Evolutionary conservation across 495 filamentous ascomycete species (phyloP).

Genomic region (Neurospora sp.): DNA sequence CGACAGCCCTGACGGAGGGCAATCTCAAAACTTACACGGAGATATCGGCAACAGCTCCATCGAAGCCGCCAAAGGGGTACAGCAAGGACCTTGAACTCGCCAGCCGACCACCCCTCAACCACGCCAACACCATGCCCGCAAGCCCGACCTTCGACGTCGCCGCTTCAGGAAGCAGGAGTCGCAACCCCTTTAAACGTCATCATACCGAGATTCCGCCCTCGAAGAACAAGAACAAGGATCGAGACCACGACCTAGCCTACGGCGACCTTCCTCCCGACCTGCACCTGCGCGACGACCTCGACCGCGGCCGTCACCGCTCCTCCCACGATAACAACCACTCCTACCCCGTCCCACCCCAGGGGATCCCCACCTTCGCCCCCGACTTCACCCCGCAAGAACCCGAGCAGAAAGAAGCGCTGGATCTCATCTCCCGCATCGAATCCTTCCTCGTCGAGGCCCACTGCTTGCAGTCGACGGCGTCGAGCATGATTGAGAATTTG

Average conservation of each 20-base stretch:
- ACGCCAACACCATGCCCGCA: constrained; percentile 19
- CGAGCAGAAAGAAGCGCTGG: constrained; percentile 40
- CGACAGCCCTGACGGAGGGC: constrained; percentile 25
- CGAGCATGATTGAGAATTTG: constrained; percentile 71
- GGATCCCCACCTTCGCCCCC: not conserved
- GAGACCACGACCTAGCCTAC: constrained; percentile 87
- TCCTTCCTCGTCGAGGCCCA: constrained; percentile 71
- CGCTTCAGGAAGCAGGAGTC: not conserved
- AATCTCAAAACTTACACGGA: constrained; percentile 37
- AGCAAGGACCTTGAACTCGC: constrained; percentile 30
- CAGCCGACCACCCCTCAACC: constrained; percentile 21
- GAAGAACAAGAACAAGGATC: constrained; percentile 39
- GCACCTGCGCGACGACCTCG: constrained; percentile 30
- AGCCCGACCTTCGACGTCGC: constrained; percentile 1
- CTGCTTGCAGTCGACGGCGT: constrained; percentile 77
- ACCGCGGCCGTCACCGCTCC: constrained; percentile 19
- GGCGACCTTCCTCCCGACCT: constrained; percentile 55
- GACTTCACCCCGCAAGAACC: constrained; percentile 35
- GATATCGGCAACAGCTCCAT: constrained; percentile 31
- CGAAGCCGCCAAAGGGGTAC: constrained; percentile 29
- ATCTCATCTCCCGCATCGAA: constrained; percentile 59
- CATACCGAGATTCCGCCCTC: constrained; percentile 12
- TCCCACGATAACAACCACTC: not conserved
- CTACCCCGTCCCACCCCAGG: not conserved
- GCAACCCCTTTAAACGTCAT: not conserved